Conservation (phyloP, 2,329 filamentous ascomycete genomes). For the Aspergillus arachidicola region DNA sequence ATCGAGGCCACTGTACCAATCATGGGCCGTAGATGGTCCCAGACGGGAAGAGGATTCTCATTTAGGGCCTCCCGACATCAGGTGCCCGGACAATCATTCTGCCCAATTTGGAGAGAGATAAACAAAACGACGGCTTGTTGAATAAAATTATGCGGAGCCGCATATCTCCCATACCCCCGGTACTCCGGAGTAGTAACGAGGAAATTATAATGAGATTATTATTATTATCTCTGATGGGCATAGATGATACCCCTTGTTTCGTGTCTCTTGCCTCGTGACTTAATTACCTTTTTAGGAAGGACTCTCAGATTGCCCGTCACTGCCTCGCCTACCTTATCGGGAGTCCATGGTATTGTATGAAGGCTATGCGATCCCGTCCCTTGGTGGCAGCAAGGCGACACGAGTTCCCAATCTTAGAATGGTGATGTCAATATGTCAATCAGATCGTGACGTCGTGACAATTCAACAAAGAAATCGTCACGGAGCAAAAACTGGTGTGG, state of each 20-base stretch:
- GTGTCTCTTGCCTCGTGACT: not conserved
- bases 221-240: not conserved
- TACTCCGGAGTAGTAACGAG: not conserved
- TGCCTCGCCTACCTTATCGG: not conserved
- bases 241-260: not conserved
- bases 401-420: not conserved
- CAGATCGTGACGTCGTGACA: not conserved
- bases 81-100: conserved; percentile 15
- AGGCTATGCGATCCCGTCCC: not conserved
- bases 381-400: not conserved
- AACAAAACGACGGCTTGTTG: conserved; percentile 5
- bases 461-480: not conserved
- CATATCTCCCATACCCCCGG: conserved; percentile 7
- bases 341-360: too few species aligned
- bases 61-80: conserved; percentile 16
- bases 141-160: conserved; percentile 21
- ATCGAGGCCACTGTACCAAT: conserved; percentile 20
- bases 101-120: conserved; percentile 16
- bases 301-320: not conserved
- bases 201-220: not conserved
- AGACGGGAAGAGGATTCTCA: conserved; percentile 20
- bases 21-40: conserved; percentile 16
- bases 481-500: not conserved
- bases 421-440: not conserved
- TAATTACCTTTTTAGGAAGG: not conserved